These are phyloP conservation scores for Phaseolus coccineus DNA, from an alignment of 331 rosid species.

Conservation along the genomic window DNA sequence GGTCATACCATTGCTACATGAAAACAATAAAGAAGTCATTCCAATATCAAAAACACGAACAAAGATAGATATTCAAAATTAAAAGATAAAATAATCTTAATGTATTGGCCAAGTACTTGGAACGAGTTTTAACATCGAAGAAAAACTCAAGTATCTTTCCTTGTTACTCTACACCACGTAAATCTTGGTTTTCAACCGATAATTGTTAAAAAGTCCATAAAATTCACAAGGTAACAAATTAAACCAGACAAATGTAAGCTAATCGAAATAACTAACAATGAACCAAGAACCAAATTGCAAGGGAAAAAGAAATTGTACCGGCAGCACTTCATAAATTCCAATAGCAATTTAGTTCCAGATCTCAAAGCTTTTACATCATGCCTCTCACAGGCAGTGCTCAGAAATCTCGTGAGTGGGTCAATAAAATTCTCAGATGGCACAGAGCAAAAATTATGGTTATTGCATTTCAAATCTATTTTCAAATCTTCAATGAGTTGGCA, in stretches of 20 bases:
- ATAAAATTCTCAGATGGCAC: constrained; percentile 56
- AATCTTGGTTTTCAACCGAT: constrained; percentile 3
- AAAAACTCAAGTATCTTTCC: constrained; percentile 11
- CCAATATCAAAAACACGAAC: constrained; percentile 16
- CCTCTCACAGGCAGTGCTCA: constrained; percentile 66
- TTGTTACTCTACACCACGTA: constrained; percentile 13
- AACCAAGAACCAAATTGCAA: constrained; percentile 19
- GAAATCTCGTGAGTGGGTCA: constrained; percentile 66
- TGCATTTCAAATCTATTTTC: constrained; percentile 48
- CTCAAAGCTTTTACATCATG: constrained; percentile 65
- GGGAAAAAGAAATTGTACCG: constrained; percentile 55
- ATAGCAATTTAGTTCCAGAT: constrained; percentile 64
- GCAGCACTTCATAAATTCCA: constrained; percentile 62
- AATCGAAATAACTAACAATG: background rate
- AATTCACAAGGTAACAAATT: background rate
- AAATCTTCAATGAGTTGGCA: constrained; percentile 68
- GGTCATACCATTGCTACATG: constrained; percentile 56
- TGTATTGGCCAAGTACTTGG: constrained; percentile 16
- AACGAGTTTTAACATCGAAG: background rate
- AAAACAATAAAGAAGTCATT: constrained; percentile 37
- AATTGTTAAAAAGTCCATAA: constrained; percentile 11
- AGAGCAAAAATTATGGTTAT: constrained; percentile 45
- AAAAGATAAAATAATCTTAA: constrained; percentile 14
- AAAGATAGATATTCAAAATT: background rate
- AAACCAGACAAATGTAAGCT: constrained; percentile 13